These are phyloP conservation scores for Ceratocystis smalleyi DNA, from an alignment of 2,329 filamentous ascomycete species.

Conservation along the genomic window DNA sequence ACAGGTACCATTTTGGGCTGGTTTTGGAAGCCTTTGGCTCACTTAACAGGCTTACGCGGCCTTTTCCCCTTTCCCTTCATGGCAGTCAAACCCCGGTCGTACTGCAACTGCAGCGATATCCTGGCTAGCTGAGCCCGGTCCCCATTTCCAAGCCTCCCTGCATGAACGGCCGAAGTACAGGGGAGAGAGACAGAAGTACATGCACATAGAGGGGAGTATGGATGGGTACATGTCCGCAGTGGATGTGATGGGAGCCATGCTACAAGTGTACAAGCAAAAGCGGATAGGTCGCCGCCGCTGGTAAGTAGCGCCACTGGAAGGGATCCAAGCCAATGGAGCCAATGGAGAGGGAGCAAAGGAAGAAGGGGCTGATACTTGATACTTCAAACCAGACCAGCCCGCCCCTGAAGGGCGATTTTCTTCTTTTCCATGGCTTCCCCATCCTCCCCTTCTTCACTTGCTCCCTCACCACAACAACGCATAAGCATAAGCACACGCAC, in stretches of 20 bases:
- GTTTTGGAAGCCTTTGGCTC: neutral
- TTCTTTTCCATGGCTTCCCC: neutral
- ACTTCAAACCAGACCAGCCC: neutral
- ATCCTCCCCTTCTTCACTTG: neutral
- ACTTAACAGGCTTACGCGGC: conserved; percentile 15
- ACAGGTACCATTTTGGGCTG: neutral
- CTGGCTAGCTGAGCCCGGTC: neutral
- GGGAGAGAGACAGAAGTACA: neutral
- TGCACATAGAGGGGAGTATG: neutral
- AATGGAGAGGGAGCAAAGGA: neutral
- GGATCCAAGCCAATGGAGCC: conserved; percentile 1
- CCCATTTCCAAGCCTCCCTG: conserved; percentile 5
- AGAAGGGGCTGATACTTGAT: conserved; percentile 3
- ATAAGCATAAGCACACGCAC: neutral
- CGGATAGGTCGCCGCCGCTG: neutral
- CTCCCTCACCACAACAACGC: neutral
- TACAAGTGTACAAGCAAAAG: neutral
- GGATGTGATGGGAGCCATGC: neutral
- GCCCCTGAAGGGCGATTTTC: neutral
- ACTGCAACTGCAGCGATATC: conserved; percentile 3
- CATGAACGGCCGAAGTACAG: neutral
- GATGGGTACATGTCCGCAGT: neutral
- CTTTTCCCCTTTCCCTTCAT: conserved; percentile 12
- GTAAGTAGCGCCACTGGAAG: neutral
- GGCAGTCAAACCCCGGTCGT: neutral